phyloP scores from a whole-genome alignment of 108 stramenopile genomes.

The Chaetoceros muelleri region DNA sequence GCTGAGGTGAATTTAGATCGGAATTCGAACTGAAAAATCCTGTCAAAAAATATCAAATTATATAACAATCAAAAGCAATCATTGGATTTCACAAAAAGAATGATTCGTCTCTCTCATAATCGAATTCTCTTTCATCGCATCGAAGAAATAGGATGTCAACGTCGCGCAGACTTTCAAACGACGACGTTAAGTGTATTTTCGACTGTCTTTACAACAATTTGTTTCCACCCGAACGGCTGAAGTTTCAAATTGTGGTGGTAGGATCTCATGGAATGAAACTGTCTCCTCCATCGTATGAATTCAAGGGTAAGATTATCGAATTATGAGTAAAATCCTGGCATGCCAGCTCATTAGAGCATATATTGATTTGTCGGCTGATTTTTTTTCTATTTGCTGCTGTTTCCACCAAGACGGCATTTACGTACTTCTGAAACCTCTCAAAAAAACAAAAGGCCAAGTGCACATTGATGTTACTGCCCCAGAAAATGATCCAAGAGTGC shows the following conservation, averaged over 20 bases:
- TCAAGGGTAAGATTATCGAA: slow-evolving; percentile 44
- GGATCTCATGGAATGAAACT: slow-evolving; percentile 40
- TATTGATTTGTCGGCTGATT: not conserved
- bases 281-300: slow-evolving; percentile 63
- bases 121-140: too few species aligned
- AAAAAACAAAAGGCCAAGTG: slow-evolving; percentile 9
- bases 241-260: slow-evolving; percentile 50
- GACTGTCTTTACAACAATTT: slow-evolving; percentile 35
- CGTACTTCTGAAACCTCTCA: slow-evolving; percentile 44
- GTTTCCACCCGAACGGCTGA: slow-evolving; percentile 35
- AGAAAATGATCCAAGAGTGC: slow-evolving; percentile 15
- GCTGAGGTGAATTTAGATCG: too few species aligned
- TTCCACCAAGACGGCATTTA: slow-evolving; percentile 54
- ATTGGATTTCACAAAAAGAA: too few species aligned
- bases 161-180: too few species aligned
- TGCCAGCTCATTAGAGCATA: not conserved
- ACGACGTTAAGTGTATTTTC: slow-evolving; percentile 55
- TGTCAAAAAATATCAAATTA: too few species aligned
- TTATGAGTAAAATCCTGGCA: slow-evolving; percentile 1
- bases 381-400: too few species aligned
- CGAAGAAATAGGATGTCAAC: too few species aligned
- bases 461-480: not conserved
- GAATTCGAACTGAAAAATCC: too few species aligned
- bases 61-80: too few species aligned
- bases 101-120: too few species aligned